Conservation (phyloP, 2,329 filamentous ascomycete genomes). For the Elsinoe necatrix region DNA sequence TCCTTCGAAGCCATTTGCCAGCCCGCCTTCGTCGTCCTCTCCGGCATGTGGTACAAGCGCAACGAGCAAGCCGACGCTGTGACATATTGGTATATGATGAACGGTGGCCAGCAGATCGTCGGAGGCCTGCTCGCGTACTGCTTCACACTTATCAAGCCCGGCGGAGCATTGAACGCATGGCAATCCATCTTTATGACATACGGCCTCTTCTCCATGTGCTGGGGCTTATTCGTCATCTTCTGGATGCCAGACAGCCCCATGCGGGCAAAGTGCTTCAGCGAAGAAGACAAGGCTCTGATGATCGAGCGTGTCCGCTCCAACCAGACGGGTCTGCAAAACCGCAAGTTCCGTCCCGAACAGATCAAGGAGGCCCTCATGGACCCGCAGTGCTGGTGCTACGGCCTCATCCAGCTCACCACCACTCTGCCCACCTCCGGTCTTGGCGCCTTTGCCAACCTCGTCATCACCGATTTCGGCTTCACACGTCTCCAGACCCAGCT, state of each 20-base stretch:
- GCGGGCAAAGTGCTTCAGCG: constrained; percentile 59
- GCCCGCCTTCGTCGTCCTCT: constrained; percentile 59
- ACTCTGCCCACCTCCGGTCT: constrained; percentile 66
- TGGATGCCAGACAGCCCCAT: constrained; percentile 64
- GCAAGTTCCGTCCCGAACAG: constrained; percentile 45
- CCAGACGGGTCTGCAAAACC: constrained; percentile 41
- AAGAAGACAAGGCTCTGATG: constrained; percentile 41
- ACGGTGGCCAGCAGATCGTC: constrained; percentile 54
- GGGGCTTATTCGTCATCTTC: constrained; percentile 54
- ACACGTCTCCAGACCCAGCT: constrained; percentile 59
- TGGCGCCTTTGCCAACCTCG: constrained; percentile 65
- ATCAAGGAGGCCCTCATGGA: constrained; percentile 53
- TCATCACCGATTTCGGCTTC: constrained; percentile 64
- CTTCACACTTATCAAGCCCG: constrained; percentile 29
- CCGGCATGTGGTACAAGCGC: constrained; percentile 61
- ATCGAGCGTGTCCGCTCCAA: constrained; percentile 40
- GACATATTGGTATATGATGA: constrained; percentile 52
- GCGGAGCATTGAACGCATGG: constrained; percentile 41
- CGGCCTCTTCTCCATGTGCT: constrained; percentile 54
- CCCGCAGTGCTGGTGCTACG: constrained; percentile 46
- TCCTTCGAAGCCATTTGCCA: constrained; percentile 64
- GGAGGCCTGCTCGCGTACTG: constrained; percentile 58
- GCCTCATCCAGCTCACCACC: constrained; percentile 55
- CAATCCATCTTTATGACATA: constrained; percentile 61
- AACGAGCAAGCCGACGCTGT: constrained; percentile 54